Conservation (phyloP, 805 yeast species). For the Cyberlindnera mrakii region DNA sequence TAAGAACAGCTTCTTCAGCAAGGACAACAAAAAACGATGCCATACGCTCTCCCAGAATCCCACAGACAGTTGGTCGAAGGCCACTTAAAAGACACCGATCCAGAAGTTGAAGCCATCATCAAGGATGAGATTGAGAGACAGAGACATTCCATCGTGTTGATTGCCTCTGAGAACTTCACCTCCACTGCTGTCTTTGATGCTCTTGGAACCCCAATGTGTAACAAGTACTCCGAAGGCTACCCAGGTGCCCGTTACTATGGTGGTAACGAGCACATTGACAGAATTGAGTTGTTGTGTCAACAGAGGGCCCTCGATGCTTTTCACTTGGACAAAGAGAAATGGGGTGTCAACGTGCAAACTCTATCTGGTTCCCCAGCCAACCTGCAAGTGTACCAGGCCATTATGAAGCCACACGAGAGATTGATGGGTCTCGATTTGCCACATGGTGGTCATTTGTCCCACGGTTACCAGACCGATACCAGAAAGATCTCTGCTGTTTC, state of each 20-base stretch:
- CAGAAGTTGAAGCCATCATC: slow-evolving; percentile 69
- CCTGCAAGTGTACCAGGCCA: slow-evolving; percentile 91
- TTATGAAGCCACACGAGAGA: slow-evolving; percentile 93
- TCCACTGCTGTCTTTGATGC: slow-evolving; percentile 94
- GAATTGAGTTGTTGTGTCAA: slow-evolving; percentile 89
- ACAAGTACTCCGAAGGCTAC: slow-evolving; percentile 98
- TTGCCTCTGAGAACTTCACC: slow-evolving; percentile 97
- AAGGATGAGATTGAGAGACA: slow-evolving; percentile 85
- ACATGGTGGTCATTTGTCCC: slow-evolving; percentile 98
- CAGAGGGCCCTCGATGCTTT: slow-evolving; percentile 91
- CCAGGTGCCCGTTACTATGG: slow-evolving; percentile 99
- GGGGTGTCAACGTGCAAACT: slow-evolving; percentile 99
- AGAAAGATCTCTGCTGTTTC: slow-evolving; percentile 94
- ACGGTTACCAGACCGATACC: slow-evolving; percentile 94
- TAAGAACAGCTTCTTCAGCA: not conserved
- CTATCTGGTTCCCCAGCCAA: slow-evolving; percentile 98
- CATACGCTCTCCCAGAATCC: slow-evolving; percentile 61
- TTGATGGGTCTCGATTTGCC: slow-evolving; percentile 97
- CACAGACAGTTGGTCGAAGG: slow-evolving; percentile 64
- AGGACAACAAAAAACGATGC: slow-evolving; percentile 22
- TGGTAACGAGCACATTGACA: slow-evolving; percentile 95
- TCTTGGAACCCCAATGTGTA: slow-evolving; percentile 95
- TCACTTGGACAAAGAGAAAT: slow-evolving; percentile 65
- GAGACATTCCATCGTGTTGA: slow-evolving; percentile 85
- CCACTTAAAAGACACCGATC: slow-evolving; percentile 56